Percentiles rank a stretch among this genome's conserved stretches.
phyloP scores from a whole-genome alignment of 2,329 filamentous ascomycete genomes.

The Colletotrichum truncatum region DNA sequence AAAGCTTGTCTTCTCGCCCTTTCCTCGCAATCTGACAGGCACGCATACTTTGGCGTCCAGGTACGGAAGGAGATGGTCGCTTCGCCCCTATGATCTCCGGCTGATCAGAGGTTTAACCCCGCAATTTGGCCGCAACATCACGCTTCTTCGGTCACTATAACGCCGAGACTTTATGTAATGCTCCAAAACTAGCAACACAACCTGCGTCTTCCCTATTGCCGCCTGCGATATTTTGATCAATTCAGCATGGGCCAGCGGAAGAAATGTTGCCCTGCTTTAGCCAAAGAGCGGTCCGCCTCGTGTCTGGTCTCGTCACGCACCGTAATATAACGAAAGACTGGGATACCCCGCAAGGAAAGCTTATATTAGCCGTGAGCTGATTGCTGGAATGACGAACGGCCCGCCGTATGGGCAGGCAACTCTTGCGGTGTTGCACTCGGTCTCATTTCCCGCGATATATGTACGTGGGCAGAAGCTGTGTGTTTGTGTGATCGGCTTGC shows the following conservation, averaged over 20 bases:
- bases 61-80: background rate
- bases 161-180: background rate
- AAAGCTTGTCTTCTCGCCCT: background rate
- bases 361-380: constrained; percentile 5
- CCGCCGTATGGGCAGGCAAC: no score
- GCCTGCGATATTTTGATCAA: background rate
- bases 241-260: background rate
- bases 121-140: background rate
- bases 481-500: background rate
- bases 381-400: constrained; percentile 15
- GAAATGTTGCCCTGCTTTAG: background rate
- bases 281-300: background rate
- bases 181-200: background rate
- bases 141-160: constrained; percentile 14
- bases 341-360: constrained; percentile 8
- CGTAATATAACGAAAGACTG: background rate
- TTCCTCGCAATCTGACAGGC: constrained; percentile 7
- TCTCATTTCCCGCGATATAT: constrained; percentile 16
- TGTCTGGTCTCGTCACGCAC: background rate
- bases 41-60: constrained; percentile 1
- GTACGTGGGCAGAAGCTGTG: background rate
- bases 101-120: constrained; percentile 10
- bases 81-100: constrained; percentile 19
- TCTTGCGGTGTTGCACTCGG: constrained; percentile 10
- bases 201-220: background rate